phyloP scores from a whole-genome alignment of 75 land plant species.

The Isoetes taiwanensis region DNA sequence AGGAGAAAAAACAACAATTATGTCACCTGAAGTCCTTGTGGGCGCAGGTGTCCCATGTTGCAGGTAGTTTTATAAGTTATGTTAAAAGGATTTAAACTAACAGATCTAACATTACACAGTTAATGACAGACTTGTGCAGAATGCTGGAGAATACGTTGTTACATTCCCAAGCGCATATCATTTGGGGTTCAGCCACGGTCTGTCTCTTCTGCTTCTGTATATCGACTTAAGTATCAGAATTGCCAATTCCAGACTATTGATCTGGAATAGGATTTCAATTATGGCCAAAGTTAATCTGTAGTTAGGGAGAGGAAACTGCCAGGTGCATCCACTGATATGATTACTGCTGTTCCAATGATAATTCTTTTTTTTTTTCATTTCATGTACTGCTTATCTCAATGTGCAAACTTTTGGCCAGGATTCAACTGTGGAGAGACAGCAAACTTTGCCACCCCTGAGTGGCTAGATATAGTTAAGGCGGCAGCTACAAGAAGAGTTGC shows the following conservation, averaged over 20 bases:
- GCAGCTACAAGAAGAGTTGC: not conserved
- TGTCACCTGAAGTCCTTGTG: not conserved
- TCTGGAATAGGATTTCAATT: too few species aligned
- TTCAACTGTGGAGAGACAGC: not conserved
- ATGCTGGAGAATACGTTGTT: conserved; percentile 2
- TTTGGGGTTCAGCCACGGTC: conserved; percentile 3
- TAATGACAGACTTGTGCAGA: conserved; percentile 6
- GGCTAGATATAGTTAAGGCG: not conserved
- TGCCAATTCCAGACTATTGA: too few species aligned
- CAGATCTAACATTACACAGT: not conserved
- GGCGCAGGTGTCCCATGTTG: not conserved
- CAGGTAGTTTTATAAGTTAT: not conserved
- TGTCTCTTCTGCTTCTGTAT: too few species aligned
- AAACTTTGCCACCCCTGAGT: not conserved
- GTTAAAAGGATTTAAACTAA: not conserved
- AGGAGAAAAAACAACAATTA: not conserved
- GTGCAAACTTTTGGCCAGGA: conserved; percentile 1
- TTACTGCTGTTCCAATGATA: too few species aligned
- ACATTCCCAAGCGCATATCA: not conserved
- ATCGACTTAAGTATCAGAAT: too few species aligned
- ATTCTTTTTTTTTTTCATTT: too few species aligned
- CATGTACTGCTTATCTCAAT: too few species aligned
- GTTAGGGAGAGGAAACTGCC: too few species aligned
- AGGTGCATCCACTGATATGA: too few species aligned
- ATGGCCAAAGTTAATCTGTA: too few species aligned